Conservation (phyloP, 2,329 filamentous ascomycete genomes). For the Polytolypa hystricis region DNA sequence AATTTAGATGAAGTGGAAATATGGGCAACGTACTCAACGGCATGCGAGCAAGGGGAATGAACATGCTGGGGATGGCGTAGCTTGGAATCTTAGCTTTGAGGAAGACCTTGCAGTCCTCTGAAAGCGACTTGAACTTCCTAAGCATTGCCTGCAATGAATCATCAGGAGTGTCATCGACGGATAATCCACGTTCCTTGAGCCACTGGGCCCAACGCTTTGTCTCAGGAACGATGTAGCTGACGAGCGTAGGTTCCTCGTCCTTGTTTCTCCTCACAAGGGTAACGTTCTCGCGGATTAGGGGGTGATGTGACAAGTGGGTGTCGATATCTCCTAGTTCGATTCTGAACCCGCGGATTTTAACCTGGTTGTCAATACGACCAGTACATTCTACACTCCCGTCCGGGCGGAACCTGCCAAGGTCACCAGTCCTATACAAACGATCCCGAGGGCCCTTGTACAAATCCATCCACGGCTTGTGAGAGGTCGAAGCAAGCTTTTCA, state of each 20-base stretch:
- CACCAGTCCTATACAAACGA: conserved; percentile 76
- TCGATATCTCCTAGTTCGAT: conserved; percentile 95
- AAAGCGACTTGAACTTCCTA: conserved; percentile 50
- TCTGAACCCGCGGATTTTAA: conserved; percentile 92
- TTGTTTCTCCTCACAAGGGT: conserved; percentile 76
- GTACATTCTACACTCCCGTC: conserved; percentile 65
- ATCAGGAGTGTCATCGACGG: conserved; percentile 42
- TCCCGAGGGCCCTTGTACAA: conserved; percentile 76
- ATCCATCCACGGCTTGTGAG: conserved; percentile 60
- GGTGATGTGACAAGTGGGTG: conserved; percentile 62
- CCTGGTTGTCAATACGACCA: conserved; percentile 74
- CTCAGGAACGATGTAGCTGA: conserved; percentile 85
- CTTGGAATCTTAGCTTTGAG: conserved; percentile 5
- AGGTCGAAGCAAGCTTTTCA: conserved; percentile 38
- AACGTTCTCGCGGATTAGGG: conserved; percentile 69
- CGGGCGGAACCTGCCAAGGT: conserved; percentile 64
- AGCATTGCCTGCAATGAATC: conserved; percentile 28
- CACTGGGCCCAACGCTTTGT: conserved; percentile 61
- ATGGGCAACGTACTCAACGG: conserved; percentile 46
- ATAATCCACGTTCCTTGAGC: conserved; percentile 42
- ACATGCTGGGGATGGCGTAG: conserved; percentile 65
- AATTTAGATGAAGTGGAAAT: not conserved
- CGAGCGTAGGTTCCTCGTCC: conserved; percentile 73
- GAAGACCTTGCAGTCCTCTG: conserved; percentile 15
- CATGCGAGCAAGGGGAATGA: conserved; percentile 60